phyloP scores from a whole-genome alignment of 1,284 basidiomycete genomes.

The Ustilago loliicola region DNA sequence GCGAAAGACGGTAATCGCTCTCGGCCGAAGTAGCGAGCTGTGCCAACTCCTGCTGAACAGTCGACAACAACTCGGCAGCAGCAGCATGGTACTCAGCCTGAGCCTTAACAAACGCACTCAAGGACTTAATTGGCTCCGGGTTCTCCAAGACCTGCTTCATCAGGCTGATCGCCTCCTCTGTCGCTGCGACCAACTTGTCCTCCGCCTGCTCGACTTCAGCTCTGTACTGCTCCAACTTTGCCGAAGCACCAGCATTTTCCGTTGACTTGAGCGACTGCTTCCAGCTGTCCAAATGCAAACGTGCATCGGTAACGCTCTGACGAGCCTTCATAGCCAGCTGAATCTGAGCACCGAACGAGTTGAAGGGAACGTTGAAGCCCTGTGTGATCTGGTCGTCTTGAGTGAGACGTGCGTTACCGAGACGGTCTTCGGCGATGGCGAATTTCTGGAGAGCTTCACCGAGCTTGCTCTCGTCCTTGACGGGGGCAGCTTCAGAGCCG shows the following conservation, averaged over 20 bases:
- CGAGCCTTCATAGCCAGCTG: conserved; percentile 67
- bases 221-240: conserved; percentile 60
- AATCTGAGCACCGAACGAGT: conserved; percentile 67
- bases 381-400: conserved; percentile 84
- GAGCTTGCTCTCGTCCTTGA: conserved; percentile 59
- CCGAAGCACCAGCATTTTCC: conserved; percentile 51
- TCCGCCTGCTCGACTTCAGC: conserved; percentile 69
- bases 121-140: conserved; percentile 93
- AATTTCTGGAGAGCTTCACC: conserved; percentile 84
- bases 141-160: conserved; percentile 99
- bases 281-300: conserved; percentile 68
- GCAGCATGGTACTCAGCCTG: conserved; percentile 85
- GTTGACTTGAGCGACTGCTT: conserved; percentile 65
- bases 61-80: conserved; percentile 77
- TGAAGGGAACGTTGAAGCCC: conserved; percentile 89
- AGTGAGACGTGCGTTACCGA: conserved; percentile 84
- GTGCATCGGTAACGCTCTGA: conserved; percentile 64
- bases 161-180: conserved; percentile 94
- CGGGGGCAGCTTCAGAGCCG: conserved; percentile 23
- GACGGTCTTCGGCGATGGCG: conserved; percentile 85
- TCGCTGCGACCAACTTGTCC: conserved; percentile 85
- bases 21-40: conserved; percentile 89
- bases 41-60: conserved; percentile 88
- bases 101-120: conserved; percentile 92
- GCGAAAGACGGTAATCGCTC: conserved; percentile 81